A percentile compares a stretch with the other conserved stretches of the same genome.
Evolutionary conservation across 2,329 filamentous ascomycete species (phyloP).

Genomic region (Talaromyces sp.): DNA sequence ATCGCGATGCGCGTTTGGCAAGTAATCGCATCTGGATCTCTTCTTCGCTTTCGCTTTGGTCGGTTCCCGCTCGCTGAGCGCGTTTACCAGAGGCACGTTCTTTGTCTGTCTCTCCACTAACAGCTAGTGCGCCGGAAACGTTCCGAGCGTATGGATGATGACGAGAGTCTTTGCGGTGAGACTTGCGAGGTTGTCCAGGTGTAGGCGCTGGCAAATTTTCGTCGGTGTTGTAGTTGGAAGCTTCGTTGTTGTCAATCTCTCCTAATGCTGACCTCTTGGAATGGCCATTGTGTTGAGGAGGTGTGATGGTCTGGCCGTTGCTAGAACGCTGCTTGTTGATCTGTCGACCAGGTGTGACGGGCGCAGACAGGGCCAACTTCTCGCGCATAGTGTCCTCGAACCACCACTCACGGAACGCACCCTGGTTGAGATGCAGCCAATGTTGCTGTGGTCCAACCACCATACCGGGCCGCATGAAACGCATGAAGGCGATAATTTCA

Average conservation of each 20-base stretch:
- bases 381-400: slow-evolving; percentile 73
- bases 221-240: slow-evolving; percentile 51
- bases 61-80: slow-evolving; percentile 57
- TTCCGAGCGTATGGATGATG: slow-evolving; percentile 69
- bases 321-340: slow-evolving; percentile 60
- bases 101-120: slow-evolving; percentile 31
- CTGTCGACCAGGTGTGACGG: slow-evolving; percentile 52
- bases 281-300: slow-evolving; percentile 67
- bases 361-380: slow-evolving; percentile 66
- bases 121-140: slow-evolving; percentile 43
- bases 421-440: slow-evolving; percentile 97
- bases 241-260: slow-evolving; percentile 81
- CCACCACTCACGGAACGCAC: slow-evolving; percentile 98
- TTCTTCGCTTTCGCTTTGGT: slow-evolving; percentile 68
- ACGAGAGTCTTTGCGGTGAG: slow-evolving; percentile 68
- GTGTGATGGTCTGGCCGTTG: slow-evolving; percentile 72
- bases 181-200: slow-evolving; percentile 91
- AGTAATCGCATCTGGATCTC: slow-evolving; percentile 75
- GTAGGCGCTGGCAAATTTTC: slow-evolving; percentile 93
- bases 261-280: slow-evolving; percentile 82
- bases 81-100: slow-evolving; percentile 44
- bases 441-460: slow-evolving; percentile 98
- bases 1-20: slow-evolving; percentile 62
- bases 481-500: slow-evolving; percentile 96
- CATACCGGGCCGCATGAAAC: slow-evolving; percentile 98